These are phyloP conservation scores for Syzygium grande DNA, from an alignment of 345 rosid species.

Conservation along the genomic window DNA sequence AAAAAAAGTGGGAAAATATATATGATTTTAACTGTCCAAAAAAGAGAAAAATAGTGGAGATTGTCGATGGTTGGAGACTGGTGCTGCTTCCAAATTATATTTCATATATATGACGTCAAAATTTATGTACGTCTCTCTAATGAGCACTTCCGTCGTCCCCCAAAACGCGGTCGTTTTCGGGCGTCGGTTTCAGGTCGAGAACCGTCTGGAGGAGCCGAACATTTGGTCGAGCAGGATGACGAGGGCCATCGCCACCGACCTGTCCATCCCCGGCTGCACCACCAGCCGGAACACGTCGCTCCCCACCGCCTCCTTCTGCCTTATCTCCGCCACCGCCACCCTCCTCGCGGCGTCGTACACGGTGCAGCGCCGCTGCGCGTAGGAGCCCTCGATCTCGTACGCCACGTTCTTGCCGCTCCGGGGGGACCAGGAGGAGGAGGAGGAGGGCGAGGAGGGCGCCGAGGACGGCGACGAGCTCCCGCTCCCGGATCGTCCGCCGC, in stretches of 20 bases:
- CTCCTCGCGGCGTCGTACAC: slow-evolving; percentile 53
- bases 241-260: slow-evolving; percentile 63
- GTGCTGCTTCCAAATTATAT: background rate
- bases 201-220: slow-evolving; percentile 57
- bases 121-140: background rate
- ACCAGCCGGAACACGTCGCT: slow-evolving; percentile 65
- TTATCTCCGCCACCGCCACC: slow-evolving; percentile 56
- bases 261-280: slow-evolving; percentile 56
- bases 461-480: background rate
- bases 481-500: background rate
- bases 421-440: background rate
- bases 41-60: background rate
- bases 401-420: slow-evolving; percentile 1
- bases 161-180: background rate
- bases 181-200: background rate
- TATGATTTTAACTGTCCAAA: background rate
- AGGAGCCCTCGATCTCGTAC: slow-evolving; percentile 83
- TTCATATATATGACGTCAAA: background rate
- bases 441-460: background rate
- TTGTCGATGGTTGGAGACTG: background rate
- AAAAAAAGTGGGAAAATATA: background rate
- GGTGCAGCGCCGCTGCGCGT: slow-evolving; percentile 47
- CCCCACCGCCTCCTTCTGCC: slow-evolving; percentile 63
- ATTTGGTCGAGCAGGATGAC: slow-evolving; percentile 87
- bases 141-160: background rate